These are phyloP conservation scores for Endocalyx cinctus DNA, from an alignment of 2,329 filamentous ascomycete species.

Conservation along the genomic window DNA sequence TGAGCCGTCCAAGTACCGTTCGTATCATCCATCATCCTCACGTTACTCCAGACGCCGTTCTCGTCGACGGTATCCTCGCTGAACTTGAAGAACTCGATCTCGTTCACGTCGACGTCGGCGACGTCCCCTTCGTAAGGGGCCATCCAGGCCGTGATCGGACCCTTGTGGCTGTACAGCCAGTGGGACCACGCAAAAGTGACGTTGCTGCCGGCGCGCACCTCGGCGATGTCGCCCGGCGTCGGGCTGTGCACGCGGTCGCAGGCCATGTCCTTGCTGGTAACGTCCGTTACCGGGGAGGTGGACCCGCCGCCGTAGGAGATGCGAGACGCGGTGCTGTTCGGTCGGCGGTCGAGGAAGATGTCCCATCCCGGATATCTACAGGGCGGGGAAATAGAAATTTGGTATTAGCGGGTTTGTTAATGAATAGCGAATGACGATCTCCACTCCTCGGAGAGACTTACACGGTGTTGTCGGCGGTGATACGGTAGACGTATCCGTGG, in stretches of 20 bases:
- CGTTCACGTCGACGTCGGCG: background rate
- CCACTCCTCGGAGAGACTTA: no score
- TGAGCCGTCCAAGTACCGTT: conserved; percentile 1
- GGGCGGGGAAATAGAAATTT: no score
- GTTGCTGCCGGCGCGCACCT: conserved; percentile 1
- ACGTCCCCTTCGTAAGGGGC: background rate
- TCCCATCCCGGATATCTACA: conserved; percentile 1
- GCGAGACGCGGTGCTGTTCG: background rate
- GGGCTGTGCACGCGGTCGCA: background rate
- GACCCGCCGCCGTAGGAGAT: conserved; percentile 1
- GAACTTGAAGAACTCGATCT: no score
- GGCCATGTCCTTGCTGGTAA: background rate
- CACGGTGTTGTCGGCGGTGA: no score
- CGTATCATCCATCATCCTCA: conserved; percentile 1
- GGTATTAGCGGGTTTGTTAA: no score
- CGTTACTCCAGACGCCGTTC: background rate
- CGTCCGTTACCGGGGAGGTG: background rate
- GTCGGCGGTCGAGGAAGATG: background rate
- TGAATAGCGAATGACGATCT: no score
- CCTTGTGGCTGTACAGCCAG: conserved; percentile 2
- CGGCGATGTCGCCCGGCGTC: background rate
- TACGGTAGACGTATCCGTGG: no score
- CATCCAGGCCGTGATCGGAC: background rate
- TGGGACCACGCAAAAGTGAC: background rate
- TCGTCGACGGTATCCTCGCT: background rate